A percentile compares a stretch with the other conserved stretches of the same genome.
These are phyloP conservation scores for Amphirosellinia nigrospora DNA, from an alignment of 495 filamentous ascomycete genomes.

Conservation along the genomic window DNA sequence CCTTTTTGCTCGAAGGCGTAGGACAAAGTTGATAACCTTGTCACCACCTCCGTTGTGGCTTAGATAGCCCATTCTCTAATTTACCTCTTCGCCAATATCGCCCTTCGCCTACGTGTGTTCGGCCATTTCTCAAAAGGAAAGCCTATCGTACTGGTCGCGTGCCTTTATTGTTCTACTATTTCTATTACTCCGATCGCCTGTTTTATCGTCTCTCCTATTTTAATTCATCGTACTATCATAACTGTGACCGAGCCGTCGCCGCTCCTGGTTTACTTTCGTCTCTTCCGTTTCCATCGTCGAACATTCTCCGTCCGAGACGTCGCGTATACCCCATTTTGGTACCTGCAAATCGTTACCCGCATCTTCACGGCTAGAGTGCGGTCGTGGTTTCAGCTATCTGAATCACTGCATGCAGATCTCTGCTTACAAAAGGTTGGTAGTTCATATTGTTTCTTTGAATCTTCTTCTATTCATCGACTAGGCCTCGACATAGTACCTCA, in stretches of 20 bases:
- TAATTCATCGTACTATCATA: background rate
- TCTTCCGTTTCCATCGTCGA: background rate
- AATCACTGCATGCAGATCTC: background rate
- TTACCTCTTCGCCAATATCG: background rate
- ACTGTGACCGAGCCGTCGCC: background rate
- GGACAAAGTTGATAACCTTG: constrained; percentile 7
- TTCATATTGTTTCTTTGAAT: constrained; percentile 5
- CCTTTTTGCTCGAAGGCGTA: background rate
- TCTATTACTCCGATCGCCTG: background rate
- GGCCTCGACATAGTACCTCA: background rate
- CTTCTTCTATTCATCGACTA: background rate
- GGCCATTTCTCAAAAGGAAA: background rate
- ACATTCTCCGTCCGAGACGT: background rate
- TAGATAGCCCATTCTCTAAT: background rate
- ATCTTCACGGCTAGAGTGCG: background rate
- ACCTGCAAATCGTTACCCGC: background rate
- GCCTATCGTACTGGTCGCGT: constrained; percentile 2
- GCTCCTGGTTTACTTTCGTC: background rate
- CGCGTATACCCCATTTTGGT: background rate
- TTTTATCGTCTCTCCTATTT: background rate
- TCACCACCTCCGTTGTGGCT: constrained; percentile 3
- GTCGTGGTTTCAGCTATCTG: background rate
- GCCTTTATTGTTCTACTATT: background rate
- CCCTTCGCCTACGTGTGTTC: background rate
- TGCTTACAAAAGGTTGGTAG: constrained; percentile 13